Base-by-base conservation (phyloP, 2,329 filamentous ascomycete species). In the Coniochaeta sp. region DNA sequence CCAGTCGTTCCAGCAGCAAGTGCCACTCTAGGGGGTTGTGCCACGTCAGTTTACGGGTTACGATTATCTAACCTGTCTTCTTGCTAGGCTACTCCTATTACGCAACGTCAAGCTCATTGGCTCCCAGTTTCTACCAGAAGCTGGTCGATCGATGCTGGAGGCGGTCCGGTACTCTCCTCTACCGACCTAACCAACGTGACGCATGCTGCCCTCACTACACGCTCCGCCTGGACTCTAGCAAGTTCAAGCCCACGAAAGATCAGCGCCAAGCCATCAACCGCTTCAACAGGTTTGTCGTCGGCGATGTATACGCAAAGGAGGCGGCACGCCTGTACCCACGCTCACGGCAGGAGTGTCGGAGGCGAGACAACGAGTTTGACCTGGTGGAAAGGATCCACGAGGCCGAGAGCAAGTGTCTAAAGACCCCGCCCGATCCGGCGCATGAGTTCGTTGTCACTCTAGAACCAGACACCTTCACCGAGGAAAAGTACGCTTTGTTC, bases 171-270 rank as follows among this genome's bases (percentile, higher is more conserved):
- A 84, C 76, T 31, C 77, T 91, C 9, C 77, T 95, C 57, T 95
- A 95, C 74, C 86, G 90, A 62, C 90, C 90, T 16, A 89, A 95
- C 72, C 87, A 91, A 67, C 82, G 82, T 61, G 81, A 86, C 60
- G 90, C 91, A 63, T 99, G 95, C 69, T 99, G 95, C 72, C 92
- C 93, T 52, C 92, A 97, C 70, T 98, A 93, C 72, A 92, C 89
- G 1, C 87, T 95, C 59, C 85, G 89, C 55, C 78, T 93, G 22
- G 88, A 91, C 67, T 84, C 85, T 26, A 72, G 77, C 55, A 75
- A 79, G 43, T 90, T 89, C 73, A 86, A 83, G 65, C 79, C 89
- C 6, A 81, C 84, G 31, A 86, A 84, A 70, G 87, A 91, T 67
- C 91, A 95, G 68, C 81, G 90, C 40, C 88, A 92, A 69, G 81